These are phyloP conservation scores for Annulohypoxylon bovei DNA, from an alignment of 495 filamentous ascomycete genomes.

Conservation along the genomic window DNA sequence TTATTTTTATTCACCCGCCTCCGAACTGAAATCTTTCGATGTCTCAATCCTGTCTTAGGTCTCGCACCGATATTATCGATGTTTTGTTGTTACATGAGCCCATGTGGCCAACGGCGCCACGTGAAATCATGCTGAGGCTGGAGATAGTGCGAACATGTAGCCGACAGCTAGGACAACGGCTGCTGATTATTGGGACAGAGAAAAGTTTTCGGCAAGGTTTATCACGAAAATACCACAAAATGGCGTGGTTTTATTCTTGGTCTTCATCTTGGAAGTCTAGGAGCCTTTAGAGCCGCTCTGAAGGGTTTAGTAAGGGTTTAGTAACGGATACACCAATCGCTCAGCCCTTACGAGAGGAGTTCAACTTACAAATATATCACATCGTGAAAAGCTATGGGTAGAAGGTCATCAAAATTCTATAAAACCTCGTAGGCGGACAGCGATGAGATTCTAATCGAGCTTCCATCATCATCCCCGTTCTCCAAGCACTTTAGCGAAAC, in stretches of 20 bases:
- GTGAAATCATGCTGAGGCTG: slow-evolving; percentile 14
- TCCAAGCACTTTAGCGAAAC: not conserved
- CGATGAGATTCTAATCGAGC: not conserved
- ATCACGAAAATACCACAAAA: slow-evolving; percentile 17
- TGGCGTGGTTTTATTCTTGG: slow-evolving; percentile 4
- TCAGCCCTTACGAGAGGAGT: not conserved
- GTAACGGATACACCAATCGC: slow-evolving; percentile 19
- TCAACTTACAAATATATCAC: not conserved
- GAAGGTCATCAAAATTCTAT: not conserved
- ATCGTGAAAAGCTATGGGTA: not conserved
- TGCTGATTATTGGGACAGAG: not conserved
- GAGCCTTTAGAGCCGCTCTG: not conserved
- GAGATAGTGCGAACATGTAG: slow-evolving; percentile 6
- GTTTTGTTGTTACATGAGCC: not conserved
- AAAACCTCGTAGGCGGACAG: slow-evolving; percentile 4
- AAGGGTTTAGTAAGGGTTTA: not conserved
- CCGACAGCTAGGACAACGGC: slow-evolving; percentile 7
- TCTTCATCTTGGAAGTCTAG: not conserved
- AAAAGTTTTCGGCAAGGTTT: not conserved
- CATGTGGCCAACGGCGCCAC: slow-evolving; percentile 16
- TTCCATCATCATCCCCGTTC: not conserved
- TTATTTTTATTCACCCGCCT: not conserved
- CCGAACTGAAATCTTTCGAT: slow-evolving; percentile 29
- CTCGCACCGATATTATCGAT: slow-evolving; percentile 4
- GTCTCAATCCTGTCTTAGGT: slow-evolving; percentile 42